Evolutionary conservation across 306 rosid species (phyloP).

Genomic region (Malus fusca): DNA sequence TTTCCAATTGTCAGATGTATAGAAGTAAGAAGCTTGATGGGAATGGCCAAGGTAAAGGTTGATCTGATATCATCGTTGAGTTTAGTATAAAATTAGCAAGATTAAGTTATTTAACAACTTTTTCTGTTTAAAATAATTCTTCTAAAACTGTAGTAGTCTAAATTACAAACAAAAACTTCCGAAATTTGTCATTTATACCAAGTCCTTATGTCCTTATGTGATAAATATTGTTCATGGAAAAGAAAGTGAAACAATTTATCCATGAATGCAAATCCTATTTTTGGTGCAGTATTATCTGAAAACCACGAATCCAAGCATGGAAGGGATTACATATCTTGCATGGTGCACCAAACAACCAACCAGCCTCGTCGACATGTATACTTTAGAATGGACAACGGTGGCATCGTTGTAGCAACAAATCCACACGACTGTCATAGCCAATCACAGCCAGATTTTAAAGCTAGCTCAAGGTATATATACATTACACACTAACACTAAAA

Average conservation of each 20-base stretch:
- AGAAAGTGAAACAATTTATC: not conserved
- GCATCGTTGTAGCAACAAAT: not conserved
- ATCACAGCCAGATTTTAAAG: not conserved
- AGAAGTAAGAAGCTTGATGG: conserved; percentile 89
- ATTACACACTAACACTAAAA: not conserved
- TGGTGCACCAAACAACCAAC: not conserved
- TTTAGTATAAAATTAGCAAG: not conserved
- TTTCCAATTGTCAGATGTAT: conserved; percentile 52
- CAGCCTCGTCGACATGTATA: not conserved
- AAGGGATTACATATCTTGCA: conserved; percentile 34
- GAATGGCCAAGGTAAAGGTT: conserved; percentile 62
- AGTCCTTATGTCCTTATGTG: too few relatives aligned
- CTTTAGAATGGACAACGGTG: not conserved
- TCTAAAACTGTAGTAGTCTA: too few relatives aligned
- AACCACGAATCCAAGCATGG: conserved; percentile 28
- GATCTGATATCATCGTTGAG: not conserved
- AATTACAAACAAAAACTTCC: too few relatives aligned
- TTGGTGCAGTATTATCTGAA: conserved; percentile 43
- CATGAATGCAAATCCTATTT: not conserved
- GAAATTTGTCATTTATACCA: too few relatives aligned
- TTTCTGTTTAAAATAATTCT: too few relatives aligned
- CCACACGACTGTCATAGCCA: not conserved
- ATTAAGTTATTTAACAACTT: too few relatives aligned
- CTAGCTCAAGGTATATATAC: not conserved
- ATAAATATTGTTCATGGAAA: not conserved